Conservation (phyloP, 495 filamentous ascomycete genomes). For the Monascus purpureus region DNA sequence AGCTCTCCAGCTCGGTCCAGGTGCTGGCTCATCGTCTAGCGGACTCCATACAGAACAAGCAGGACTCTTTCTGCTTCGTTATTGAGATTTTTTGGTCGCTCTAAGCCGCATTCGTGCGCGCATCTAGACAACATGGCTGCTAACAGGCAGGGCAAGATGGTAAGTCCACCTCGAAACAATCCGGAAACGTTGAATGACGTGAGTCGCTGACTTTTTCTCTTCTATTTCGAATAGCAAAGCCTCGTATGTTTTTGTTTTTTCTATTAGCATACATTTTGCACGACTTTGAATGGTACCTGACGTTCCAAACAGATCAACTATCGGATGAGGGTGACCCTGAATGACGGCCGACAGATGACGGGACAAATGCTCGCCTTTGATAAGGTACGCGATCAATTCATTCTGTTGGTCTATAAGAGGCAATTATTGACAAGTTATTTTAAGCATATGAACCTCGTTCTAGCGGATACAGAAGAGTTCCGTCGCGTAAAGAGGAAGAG, state of each 20-base stretch:
- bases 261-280: background rate
- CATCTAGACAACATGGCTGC: constrained; percentile 51
- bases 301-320: constrained; percentile 75
- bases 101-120: constrained; percentile 58
- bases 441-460: constrained; percentile 97
- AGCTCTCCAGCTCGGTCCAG: background rate
- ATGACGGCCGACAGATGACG: constrained; percentile 90
- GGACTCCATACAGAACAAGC: background rate
- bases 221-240: constrained; percentile 73
- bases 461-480: constrained; percentile 98
- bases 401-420: too few relatives aligned
- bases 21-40: background rate
- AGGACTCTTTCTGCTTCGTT: background rate
- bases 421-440: too few relatives aligned
- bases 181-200: constrained; percentile 41
- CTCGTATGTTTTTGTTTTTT: constrained; percentile 53
- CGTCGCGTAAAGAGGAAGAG: constrained; percentile 86
- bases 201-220: constrained; percentile 49
- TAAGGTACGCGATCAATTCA: constrained; percentile 45
- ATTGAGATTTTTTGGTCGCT: constrained; percentile 39
- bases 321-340: constrained; percentile 92
- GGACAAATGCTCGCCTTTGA: constrained; percentile 97
- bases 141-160: constrained; percentile 99
- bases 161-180: constrained; percentile 36
- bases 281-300: constrained; percentile 10